These are phyloP conservation scores for Phytophthora podocarpi DNA, from an alignment of 352 stramenopile species.

Conservation along the genomic window DNA sequence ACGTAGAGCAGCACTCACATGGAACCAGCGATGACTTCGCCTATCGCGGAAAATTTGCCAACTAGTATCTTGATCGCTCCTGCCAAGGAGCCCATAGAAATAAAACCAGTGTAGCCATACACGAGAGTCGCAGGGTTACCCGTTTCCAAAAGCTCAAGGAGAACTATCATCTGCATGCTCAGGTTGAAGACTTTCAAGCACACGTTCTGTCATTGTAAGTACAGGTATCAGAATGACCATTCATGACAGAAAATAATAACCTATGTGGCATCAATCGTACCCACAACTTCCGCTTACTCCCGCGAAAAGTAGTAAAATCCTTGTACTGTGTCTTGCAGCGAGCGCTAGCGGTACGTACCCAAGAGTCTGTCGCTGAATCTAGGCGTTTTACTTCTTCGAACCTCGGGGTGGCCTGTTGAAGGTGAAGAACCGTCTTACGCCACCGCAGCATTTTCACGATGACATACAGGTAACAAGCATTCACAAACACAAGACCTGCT, in stretches of 20 bases:
- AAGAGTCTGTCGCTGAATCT: not conserved
- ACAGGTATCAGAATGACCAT: not conserved
- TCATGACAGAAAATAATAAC: too few species aligned
- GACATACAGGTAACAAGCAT: conserved; percentile 20
- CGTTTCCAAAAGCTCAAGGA: conserved; percentile 21
- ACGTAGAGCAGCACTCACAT: conserved; percentile 20
- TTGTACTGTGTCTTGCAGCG: conserved; percentile 5
- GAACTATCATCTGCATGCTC: conserved; percentile 23
- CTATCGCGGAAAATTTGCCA: conserved; percentile 20
- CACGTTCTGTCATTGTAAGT: conserved; percentile 11
- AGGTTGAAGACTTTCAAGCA: conserved; percentile 32
- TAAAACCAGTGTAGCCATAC: conserved; percentile 23
- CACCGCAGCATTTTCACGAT: conserved; percentile 18
- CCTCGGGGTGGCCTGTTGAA: not conserved
- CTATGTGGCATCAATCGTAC: conserved; percentile 8
- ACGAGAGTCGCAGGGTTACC: conserved; percentile 17
- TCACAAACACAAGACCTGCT: conserved; percentile 9
- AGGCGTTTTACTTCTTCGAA: not conserved
- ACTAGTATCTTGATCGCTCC: conserved; percentile 25
- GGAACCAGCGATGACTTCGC: conserved; percentile 31
- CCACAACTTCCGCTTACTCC: conserved; percentile 19
- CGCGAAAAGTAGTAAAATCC: conserved; percentile 17
- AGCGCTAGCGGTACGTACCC: conserved; percentile 1
- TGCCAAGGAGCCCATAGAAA: conserved; percentile 25
- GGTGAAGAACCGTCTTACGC: not conserved